Base-by-base conservation (phyloP, 2,329 filamentous ascomycete genomes). In the Aspergillus costaricaensis region DNA sequence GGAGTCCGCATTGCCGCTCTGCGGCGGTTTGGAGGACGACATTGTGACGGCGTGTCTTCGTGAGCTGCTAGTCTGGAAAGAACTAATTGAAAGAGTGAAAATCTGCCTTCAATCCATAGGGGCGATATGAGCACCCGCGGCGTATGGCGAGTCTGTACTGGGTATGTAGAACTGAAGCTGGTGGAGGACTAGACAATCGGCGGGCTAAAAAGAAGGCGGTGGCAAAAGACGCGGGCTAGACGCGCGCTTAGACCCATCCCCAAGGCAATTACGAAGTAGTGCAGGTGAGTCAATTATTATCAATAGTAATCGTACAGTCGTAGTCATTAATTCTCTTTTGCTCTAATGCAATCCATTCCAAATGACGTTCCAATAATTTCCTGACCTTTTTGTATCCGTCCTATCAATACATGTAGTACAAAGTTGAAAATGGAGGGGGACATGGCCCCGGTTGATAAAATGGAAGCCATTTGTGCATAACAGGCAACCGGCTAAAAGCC, bases 241-340 rank as follows among this genome's bases (percentile, higher is more conserved):
- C 64, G 65, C 65, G 65, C 66, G 66, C 66, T 65, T 68, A 62
- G 12, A 27, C n/a, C 47, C 47, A 19, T 19, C 47, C 25, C 32
- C 32, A 14, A 14, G 12, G 12, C 32, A 36, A 15, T 36, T 36
- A 36, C 32, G 32, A 36, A 14, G 32, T 36, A 36, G 32, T 36
- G 12, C 32, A 36, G 32, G 32, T 36, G 32, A 12, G 32, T 36
- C 32, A 36, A 36, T 36, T 14, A 14, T 36, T 36, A 47, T 43
- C 30, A 54, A 62, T 60, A 68, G 60, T 70, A 70, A 67, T 72
- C 69, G 65, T 72, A 72, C 71, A 72, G 60, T 72, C 68, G 67
- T 73, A 61, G 66, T 66, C 62, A 62, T 67, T 66, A 64, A 66
- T 71, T 73, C 70, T 71, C 47, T 66, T 68, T 61, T 67, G 51